A percentile compares a stretch with the other conserved stretches of the same genome.
These are phyloP conservation scores for Solanum hybrid DNA, from an alignment of 305 asterid species.

Conservation along the genomic window DNA sequence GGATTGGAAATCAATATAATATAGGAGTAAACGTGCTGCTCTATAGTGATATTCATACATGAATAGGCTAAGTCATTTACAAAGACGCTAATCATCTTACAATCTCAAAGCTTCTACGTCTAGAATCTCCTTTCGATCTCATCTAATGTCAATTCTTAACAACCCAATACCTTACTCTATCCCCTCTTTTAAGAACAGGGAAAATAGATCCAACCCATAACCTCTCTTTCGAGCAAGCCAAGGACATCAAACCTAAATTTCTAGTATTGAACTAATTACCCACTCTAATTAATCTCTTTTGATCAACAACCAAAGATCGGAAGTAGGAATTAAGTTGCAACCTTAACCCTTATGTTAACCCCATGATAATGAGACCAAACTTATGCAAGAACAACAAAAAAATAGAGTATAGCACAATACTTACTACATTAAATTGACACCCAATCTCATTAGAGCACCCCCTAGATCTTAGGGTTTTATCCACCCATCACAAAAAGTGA, in stretches of 20 bases:
- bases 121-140: neutral
- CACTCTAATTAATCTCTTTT: too few relatives aligned
- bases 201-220: too few relatives aligned
- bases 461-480: neutral
- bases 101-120: neutral
- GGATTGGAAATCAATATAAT: neutral
- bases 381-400: neutral
- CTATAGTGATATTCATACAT: neutral
- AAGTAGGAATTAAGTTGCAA: neutral
- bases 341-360: neutral
- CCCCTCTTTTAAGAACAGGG: too few relatives aligned
- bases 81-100: neutral
- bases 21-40: neutral
- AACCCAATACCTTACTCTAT: neutral
- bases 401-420: neutral
- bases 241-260: too few relatives aligned
- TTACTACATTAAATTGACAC: neutral
- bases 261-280: too few relatives aligned
- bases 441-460: neutral
- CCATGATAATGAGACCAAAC: neutral
- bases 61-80: neutral
- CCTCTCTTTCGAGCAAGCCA: too few relatives aligned
- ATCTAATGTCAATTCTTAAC: neutral
- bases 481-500: neutral
- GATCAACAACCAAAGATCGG: neutral